Conservation (phyloP, 1,284 basidiomycete genomes). For the Tremellales sp. region DNA sequence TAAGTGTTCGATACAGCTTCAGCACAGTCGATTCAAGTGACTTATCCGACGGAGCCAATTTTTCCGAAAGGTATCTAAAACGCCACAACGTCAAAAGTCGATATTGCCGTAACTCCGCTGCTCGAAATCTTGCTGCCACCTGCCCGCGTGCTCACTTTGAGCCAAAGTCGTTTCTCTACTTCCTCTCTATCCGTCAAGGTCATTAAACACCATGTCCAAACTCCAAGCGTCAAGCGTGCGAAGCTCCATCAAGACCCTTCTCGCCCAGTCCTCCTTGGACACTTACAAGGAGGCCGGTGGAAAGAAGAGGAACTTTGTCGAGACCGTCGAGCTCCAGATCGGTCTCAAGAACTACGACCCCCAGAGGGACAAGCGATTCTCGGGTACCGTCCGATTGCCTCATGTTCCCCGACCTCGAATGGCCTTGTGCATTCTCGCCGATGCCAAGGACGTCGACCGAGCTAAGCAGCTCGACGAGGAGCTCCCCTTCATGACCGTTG, state of each 20-base stretch:
- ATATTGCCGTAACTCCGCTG: background rate
- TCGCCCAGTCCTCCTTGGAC: slow-evolving; percentile 59
- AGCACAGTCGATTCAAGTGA: too few relatives aligned
- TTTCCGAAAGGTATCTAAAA: too few relatives aligned
- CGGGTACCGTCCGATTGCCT: slow-evolving; percentile 94
- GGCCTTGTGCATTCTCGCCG: slow-evolving; percentile 99
- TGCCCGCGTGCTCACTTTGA: background rate
- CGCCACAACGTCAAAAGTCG: background rate
- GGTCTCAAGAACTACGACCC: slow-evolving; percentile 99
- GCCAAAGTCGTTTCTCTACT: slow-evolving; percentile 2
- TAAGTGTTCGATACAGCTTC: too few relatives aligned
- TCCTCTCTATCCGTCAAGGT: slow-evolving; percentile 21
- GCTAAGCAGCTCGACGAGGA: slow-evolving; percentile 49
- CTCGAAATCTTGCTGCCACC: background rate
- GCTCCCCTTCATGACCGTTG: slow-evolving; percentile 83
- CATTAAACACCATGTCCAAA: slow-evolving; percentile 53
- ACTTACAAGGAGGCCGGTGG: slow-evolving; percentile 47
- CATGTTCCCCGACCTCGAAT: slow-evolving; percentile 97
- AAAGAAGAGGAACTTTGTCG: slow-evolving; percentile 66
- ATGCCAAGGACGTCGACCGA: slow-evolving; percentile 95
- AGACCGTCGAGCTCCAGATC: slow-evolving; percentile 91
- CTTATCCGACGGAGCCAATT: too few relatives aligned
- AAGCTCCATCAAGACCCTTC: slow-evolving; percentile 82
- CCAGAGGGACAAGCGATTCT: slow-evolving; percentile 55
- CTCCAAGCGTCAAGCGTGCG: slow-evolving; percentile 99